Conservation (phyloP, 371 early-diverging fungal genomes). For the Batrachochytrium dendrobatidis region DNA sequence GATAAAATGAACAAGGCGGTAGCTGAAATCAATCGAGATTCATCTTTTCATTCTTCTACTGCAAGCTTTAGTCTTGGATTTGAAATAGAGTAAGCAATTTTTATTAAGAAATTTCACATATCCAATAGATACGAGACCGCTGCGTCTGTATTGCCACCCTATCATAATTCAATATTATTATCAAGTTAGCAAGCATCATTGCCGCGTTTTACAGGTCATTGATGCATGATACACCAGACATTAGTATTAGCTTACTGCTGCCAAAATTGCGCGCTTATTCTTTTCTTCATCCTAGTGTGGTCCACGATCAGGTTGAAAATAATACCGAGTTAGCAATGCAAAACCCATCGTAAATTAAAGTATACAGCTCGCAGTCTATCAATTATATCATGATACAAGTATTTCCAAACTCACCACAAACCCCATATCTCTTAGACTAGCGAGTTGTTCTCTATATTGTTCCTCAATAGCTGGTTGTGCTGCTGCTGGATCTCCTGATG, state of each 20-base stretch:
- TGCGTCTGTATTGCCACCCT: slow-evolving; percentile 32
- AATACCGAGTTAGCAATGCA: neutral
- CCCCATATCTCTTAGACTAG: slow-evolving; percentile 26
- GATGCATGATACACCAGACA: neutral
- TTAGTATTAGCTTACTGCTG: slow-evolving; percentile 18
- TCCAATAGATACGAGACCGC: slow-evolving; percentile 31
- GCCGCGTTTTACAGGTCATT: too few relatives aligned
- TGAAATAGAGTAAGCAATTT: too few relatives aligned
- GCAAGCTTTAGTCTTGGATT: too few relatives aligned
- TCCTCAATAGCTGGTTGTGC: slow-evolving; percentile 6
- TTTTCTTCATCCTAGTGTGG: slow-evolving; percentile 18
- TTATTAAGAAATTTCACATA: neutral
- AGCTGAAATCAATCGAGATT: too few relatives aligned
- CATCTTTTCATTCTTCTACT: too few relatives aligned
- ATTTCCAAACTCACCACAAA: slow-evolving; percentile 15
- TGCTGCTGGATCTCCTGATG: slow-evolving; percentile 8
- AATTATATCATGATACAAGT: neutral
- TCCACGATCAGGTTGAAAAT: neutral
- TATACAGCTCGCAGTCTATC: neutral
- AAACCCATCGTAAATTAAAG: neutral
- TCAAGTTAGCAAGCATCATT: too few relatives aligned
- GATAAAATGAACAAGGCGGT: too few relatives aligned
- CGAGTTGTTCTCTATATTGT: neutral
- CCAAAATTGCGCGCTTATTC: slow-evolving; percentile 29
- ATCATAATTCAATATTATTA: neutral